These are phyloP conservation scores for Arthroderma sp. DNA, from an alignment of 2,329 filamentous ascomycete species.

Conservation along the genomic window DNA sequence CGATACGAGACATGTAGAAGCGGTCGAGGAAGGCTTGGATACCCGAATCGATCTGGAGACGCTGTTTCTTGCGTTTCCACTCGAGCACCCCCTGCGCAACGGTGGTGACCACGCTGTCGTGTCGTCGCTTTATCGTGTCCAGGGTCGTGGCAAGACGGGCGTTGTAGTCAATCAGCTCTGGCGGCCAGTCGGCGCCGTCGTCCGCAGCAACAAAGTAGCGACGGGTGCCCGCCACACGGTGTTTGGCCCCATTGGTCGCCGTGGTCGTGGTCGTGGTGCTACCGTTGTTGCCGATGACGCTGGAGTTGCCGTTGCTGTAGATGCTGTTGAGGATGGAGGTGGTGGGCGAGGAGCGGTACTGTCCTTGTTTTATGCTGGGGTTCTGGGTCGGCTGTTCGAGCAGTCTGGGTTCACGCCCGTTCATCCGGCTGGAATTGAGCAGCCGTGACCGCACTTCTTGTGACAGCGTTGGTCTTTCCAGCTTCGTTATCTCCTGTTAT, in stretches of 20 bases:
- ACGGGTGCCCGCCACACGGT: slow-evolving; percentile 43
- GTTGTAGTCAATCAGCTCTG: slow-evolving; percentile 90
- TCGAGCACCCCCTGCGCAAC: slow-evolving; percentile 96
- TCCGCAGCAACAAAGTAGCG: slow-evolving; percentile 90
- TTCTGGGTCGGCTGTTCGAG: slow-evolving; percentile 78
- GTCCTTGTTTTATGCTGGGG: slow-evolving; percentile 73
- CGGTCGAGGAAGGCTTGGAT: slow-evolving; percentile 96
- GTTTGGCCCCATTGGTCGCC: slow-evolving; percentile 24
- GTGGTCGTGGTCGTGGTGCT: slow-evolving; percentile 32
- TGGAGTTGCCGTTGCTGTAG: slow-evolving; percentile 28
- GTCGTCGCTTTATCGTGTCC: slow-evolving; percentile 86
- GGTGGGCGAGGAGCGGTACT: slow-evolving; percentile 49
- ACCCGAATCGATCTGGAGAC: slow-evolving; percentile 95
- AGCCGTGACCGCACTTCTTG: slow-evolving; percentile 67
- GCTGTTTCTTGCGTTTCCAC: slow-evolving; percentile 90
- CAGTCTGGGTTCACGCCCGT: slow-evolving; percentile 51
- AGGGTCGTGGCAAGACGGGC: slow-evolving; percentile 76
- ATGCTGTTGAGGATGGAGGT: slow-evolving; percentile 35
- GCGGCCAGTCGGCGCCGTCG: slow-evolving; percentile 79
- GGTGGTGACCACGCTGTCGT: slow-evolving; percentile 94
- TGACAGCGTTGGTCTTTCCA: slow-evolving; percentile 65
- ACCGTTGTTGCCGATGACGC: slow-evolving; percentile 39
- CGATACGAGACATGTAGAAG: slow-evolving; percentile 99
- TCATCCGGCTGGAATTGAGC: slow-evolving; percentile 40
- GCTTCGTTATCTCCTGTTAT: slow-evolving; percentile 70